Conservation (phyloP, 257 asterid species). For the Solanum ossicruentum region DNA sequence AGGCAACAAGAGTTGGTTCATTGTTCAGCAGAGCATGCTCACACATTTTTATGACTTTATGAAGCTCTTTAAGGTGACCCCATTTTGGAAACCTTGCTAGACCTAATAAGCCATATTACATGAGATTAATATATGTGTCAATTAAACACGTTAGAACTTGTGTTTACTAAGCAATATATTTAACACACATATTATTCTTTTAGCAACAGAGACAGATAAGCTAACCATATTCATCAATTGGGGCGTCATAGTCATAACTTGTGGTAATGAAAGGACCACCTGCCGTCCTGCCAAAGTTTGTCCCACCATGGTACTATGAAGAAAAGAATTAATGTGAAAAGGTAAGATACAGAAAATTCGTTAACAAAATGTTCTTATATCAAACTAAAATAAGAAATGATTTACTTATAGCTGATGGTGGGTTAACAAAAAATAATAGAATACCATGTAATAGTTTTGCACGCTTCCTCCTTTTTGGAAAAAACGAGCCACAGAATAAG, state of each 20-base stretch:
- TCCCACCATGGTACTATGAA: constrained; percentile 87
- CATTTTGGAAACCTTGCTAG: constrained; percentile 79
- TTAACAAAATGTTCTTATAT: not conserved
- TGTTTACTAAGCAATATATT: not conserved
- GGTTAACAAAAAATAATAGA: not conserved
- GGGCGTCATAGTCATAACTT: constrained; percentile 94
- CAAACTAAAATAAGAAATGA: not conserved
- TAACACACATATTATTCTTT: not conserved
- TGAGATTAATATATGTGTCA: not conserved
- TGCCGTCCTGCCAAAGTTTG: constrained; percentile 92
- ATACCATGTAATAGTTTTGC: constrained; percentile 91
- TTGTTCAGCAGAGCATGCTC: constrained; percentile 57
- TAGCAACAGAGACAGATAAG: not conserved
- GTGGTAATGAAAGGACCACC: constrained; percentile 98
- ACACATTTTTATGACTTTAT: constrained; percentile 61
- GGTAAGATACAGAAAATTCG: not conserved
- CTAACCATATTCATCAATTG: constrained; percentile 88
- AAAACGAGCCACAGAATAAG: constrained; percentile 86
- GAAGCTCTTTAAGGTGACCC: constrained; percentile 94
- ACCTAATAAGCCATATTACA: constrained; percentile 42
- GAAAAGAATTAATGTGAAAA: not conserved
- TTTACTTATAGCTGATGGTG: not conserved
- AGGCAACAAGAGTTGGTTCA: constrained; percentile 26
- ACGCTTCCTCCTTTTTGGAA: constrained; percentile 93
- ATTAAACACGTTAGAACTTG: not conserved